Evolutionary conservation across 805 yeast genomes (phyloP), one percentile per base, ranked within the genome.

Genomic region (Zygoascus tannicola): DNA sequence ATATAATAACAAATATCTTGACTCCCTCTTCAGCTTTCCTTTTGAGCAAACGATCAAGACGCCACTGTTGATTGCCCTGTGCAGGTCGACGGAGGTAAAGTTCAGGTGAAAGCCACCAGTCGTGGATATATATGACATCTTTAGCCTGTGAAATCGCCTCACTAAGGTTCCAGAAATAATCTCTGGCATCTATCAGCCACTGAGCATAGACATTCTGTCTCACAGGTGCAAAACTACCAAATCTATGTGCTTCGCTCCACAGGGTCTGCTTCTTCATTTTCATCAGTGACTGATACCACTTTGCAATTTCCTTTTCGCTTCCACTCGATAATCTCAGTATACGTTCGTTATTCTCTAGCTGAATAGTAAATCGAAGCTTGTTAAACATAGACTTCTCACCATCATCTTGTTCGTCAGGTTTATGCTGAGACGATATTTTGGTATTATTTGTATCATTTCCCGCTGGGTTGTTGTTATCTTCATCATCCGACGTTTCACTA

Each of bases 41-140:
- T 59, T 85, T 85, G 51, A 92, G 68, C 1, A 92, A 62, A 56
- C 98, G 73, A 62, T 92, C 99, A 35, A 92, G 66, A 58, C 99
- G 74, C 80, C 86, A 92, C 50, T 85, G 81, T 62, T 92, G 97
- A 55, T 90, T 90, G 5, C 96, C 96, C 62, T 85, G 81, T 0
- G 95, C 90, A 0, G 98, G 98, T 41, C 99, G 70, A 50, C 98
- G 75, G 65, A 92, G 68, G 56, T 92, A 94, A 2, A 92, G 60
- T 61, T 92, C 98, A 0, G 99, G 99, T 3, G 90, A 76, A 21
- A 92, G 69, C 98, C 98, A 92, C 99, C 99, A 92, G 57, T 90
- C 99, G 57, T 92, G 97, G 40, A 92, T 86, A 59, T 80, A 92
- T 28, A 92, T 81, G 1, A 83, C 90, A 67, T 92, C 97, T 52